These are phyloP conservation scores for Aquilaria agallochum DNA, from an alignment of 441 rosid species.

Conservation along the genomic window DNA sequence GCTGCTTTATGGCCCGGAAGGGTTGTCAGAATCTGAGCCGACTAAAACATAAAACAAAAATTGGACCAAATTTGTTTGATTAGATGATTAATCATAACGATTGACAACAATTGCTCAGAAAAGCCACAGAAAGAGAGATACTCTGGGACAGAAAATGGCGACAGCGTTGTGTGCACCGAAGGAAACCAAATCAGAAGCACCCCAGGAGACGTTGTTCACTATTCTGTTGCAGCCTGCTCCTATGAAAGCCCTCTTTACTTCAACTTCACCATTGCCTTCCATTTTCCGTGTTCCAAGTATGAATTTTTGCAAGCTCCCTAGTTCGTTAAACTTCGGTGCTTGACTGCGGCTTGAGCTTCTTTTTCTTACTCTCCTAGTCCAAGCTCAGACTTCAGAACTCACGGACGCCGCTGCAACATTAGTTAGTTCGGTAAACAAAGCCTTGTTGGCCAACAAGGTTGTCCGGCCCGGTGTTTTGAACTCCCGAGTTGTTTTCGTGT, in stretches of 20 bases:
- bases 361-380: too few relatives aligned
- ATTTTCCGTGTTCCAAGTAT: not conserved
- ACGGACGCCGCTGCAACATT: too few relatives aligned
- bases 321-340: too few relatives aligned
- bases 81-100: not conserved
- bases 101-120: not conserved
- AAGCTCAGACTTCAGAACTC: too few relatives aligned
- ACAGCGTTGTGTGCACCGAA: constrained; percentile 91
- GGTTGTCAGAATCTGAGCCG: constrained; percentile 85
- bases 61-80: constrained; percentile 1
- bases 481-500: too few relatives aligned
- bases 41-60: constrained; percentile 27
- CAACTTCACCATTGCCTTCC: constrained; percentile 23
- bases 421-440: too few relatives aligned
- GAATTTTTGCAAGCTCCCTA: too few relatives aligned
- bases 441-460: too few relatives aligned
- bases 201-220: constrained; percentile 95
- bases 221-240: constrained; percentile 96
- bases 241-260: constrained; percentile 61
- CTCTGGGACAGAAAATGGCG: constrained; percentile 76
- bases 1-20: constrained; percentile 85
- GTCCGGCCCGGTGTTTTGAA: too few relatives aligned
- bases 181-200: constrained; percentile 72
- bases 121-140: constrained; percentile 8
- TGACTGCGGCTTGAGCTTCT: too few relatives aligned